Percentiles rank a stretch among this genome's conserved stretches.
phyloP scores from a whole-genome alignment of 1,284 basidiomycete genomes.

The Puccinia horiana region DNA sequence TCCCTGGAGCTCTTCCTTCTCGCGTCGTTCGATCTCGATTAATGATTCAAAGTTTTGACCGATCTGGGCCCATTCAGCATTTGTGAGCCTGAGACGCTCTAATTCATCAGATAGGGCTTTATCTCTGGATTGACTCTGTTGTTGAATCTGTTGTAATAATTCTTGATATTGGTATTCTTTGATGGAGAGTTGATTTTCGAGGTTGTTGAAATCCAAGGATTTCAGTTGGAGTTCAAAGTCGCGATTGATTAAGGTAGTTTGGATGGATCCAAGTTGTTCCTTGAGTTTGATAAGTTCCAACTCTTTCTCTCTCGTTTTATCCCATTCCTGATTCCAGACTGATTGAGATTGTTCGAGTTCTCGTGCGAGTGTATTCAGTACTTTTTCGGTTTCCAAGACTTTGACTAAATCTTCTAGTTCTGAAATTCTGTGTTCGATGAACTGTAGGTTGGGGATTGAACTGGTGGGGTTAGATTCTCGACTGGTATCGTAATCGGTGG shows the following conservation, averaged over 20 bases:
- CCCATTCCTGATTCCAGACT: background rate
- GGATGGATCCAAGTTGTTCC: background rate
- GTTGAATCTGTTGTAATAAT: background rate
- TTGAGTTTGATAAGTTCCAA: background rate
- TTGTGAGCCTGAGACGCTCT: background rate
- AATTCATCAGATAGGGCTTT: background rate
- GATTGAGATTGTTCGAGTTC: background rate
- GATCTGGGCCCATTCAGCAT: conserved; percentile 33
- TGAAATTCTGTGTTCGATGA: conserved; percentile 19
- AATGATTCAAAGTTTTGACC: conserved; percentile 24
- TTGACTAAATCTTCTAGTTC: conserved; percentile 13
- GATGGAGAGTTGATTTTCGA: conserved; percentile 24
- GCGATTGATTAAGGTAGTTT: background rate
- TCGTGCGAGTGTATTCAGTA: background rate
- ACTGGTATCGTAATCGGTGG: conserved; percentile 17
- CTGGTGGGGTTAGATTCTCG: conserved; percentile 18
- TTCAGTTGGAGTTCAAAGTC: conserved; percentile 9
- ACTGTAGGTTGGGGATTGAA: background rate
- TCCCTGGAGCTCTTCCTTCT: conserved; percentile 31
- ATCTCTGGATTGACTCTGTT: background rate
- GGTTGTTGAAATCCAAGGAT: background rate
- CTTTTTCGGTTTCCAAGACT: background rate
- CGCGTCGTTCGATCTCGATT: conserved; percentile 31
- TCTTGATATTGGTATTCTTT: background rate
- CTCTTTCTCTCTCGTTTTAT: conserved; percentile 4